Percentiles rank a stretch among this genome's conserved stretches.
Evolutionary conservation across 495 filamentous ascomycete species (phyloP).

Genomic region (Bathelium albidoporum): DNA sequence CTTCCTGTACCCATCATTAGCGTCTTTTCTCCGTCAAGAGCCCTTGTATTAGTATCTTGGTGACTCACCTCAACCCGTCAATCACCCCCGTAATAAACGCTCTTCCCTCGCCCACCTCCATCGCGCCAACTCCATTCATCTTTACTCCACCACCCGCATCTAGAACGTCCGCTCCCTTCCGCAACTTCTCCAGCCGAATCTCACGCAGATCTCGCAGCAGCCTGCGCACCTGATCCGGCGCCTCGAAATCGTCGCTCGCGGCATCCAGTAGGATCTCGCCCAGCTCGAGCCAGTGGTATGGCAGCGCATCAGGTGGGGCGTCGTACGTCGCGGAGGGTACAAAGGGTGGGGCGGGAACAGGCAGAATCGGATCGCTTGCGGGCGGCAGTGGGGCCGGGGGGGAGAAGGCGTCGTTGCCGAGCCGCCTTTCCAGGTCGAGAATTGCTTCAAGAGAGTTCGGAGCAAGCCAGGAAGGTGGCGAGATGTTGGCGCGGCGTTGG

Average conservation of each 20-base stretch:
- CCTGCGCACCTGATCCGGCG: constrained; percentile 61
- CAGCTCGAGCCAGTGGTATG: constrained; percentile 90
- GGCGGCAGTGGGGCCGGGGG: constrained; percentile 55
- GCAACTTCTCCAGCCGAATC: constrained; percentile 80
- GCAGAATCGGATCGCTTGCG: constrained; percentile 28
- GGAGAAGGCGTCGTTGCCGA: constrained; percentile 56
- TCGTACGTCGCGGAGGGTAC: constrained; percentile 47
- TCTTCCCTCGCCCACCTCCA: constrained; percentile 83
- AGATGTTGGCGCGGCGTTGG: constrained; percentile 86
- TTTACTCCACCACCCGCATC: constrained; percentile 64
- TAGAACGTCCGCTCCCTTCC: constrained; percentile 58
- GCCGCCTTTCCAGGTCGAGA: constrained; percentile 67
- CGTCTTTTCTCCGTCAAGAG: constrained; percentile 26
- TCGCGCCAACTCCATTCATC: constrained; percentile 74
- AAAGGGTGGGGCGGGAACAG: constrained; percentile 45
- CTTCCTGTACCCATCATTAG: constrained; percentile 36
- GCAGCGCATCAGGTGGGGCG: constrained; percentile 55
- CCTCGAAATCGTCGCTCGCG: constrained; percentile 74
- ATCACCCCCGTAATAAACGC: constrained; percentile 77
- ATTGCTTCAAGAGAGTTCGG: constrained; percentile 60
- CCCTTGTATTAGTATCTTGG: too few species aligned
- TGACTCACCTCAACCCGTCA: constrained; percentile 65
- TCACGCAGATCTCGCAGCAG: constrained; percentile 76
- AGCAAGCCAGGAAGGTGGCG: constrained; percentile 80
- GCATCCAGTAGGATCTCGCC: constrained; percentile 74